Base-by-base conservation (phyloP, 2,329 filamentous ascomycete species). In the Clarireedia homoeocarpa region DNA sequence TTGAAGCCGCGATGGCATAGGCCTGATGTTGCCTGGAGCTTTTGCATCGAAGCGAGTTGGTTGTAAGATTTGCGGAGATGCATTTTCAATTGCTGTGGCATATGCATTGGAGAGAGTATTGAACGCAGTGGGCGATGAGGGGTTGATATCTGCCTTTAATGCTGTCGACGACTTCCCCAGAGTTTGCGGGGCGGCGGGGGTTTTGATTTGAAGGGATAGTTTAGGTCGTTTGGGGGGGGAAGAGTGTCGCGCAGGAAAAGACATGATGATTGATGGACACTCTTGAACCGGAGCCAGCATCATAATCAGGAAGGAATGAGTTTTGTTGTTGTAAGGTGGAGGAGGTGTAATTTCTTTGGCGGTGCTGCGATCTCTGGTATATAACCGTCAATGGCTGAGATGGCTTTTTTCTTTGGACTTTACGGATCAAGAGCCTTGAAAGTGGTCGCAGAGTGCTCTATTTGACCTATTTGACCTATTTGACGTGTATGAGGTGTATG, bases 71-170 rank as follows among this genome's bases (percentile, higher is more conserved):
- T 72, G 63, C 2, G 79, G 77, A 1, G 79, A 77, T 27, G 79
- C 76, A 59, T 80, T 77, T 68, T 83, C 81, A 53, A 85, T 83
- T 58, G 82, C 79, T 3, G 79, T 80, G 26, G 79, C 77, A 64
- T 85, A 85, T 58, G 82, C 78, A 69, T 85, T 85, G 53, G 82
- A 83, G 40, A 85, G 75, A 2, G 83, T 85, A 70, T 85, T 85
- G 71, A 84, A 84, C 23, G 81, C 74, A 1, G 83, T 85, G 3
- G 81, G 80, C 34, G 82, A 83, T 57, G 74, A 78, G 30, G 80
- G 77, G 62, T 84, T 77, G 40, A 79, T 70, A 51, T 74, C 72
- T 23, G 74, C 49, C 55, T 69, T 69, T 45, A 78, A 66, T 5
- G 72, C 73, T 58, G 74, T 75, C 27, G 74, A 72, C 0, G 71